Conservation (phyloP, 2,329 filamentous ascomycete genomes). For the Diatrype stigma region DNA sequence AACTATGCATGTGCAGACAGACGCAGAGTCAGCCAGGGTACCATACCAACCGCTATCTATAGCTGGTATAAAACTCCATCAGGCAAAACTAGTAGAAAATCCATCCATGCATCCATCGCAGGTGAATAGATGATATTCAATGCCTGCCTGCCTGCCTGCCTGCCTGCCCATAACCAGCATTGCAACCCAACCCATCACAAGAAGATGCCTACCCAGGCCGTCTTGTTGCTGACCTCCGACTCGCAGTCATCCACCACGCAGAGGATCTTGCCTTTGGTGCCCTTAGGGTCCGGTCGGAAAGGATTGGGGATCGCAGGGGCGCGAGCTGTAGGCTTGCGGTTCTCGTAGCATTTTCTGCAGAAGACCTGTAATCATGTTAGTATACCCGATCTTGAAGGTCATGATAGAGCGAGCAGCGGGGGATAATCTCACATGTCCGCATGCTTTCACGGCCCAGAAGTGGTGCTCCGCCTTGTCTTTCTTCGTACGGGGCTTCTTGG, state of each 20-base stretch:
- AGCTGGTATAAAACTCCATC: no score
- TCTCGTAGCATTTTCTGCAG: slow-evolving; percentile 58
- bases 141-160: no score
- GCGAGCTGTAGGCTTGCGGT: slow-evolving; percentile 40
- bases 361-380: slow-evolving; percentile 49
- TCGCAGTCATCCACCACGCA: slow-evolving; percentile 57
- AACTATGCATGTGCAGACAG: no score
- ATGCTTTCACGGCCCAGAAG: slow-evolving; percentile 87
- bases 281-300: slow-evolving; percentile 32
- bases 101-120: no score
- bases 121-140: no score
- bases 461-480: slow-evolving; percentile 67
- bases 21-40: no score
- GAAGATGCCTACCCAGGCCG: slow-evolving; percentile 48
- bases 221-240: slow-evolving; percentile 49
- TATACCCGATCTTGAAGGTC: background rate
- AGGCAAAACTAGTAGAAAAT: no score
- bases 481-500: slow-evolving; percentile 39
- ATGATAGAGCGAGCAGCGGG: slow-evolving; percentile 2
- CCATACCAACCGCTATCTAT: no score
- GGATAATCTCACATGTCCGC: slow-evolving; percentile 70
- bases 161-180: no score
- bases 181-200: background rate
- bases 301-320: slow-evolving; percentile 27
- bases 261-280: slow-evolving; percentile 33